Percentiles rank a stretch among this genome's conserved stretches.
phyloP scores from a whole-genome alignment of 805 yeast genomes.

The Lipomyces yamadae region DNA sequence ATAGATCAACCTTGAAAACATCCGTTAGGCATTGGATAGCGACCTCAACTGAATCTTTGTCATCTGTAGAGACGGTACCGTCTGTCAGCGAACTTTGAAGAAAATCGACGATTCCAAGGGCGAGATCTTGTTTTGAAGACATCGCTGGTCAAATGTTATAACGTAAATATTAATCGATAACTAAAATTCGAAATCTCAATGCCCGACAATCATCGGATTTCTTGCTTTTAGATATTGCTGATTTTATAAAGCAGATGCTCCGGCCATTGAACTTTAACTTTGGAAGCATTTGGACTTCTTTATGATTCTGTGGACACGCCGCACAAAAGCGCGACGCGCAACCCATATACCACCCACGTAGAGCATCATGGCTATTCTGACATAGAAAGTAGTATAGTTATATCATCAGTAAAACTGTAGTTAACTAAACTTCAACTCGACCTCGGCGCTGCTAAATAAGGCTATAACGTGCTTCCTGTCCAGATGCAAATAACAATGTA shows the following conservation, averaged over 20 bases:
- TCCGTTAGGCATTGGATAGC: conserved; percentile 82
- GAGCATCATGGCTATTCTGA: too few relatives aligned
- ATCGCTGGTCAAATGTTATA: not conserved
- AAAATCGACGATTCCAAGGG: conserved; percentile 75
- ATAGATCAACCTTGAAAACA: conserved; percentile 70
- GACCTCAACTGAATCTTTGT: conserved; percentile 85
- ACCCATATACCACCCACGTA: not conserved
- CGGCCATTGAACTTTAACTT: not conserved
- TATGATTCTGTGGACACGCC: not conserved
- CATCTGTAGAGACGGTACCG: conserved; percentile 75
- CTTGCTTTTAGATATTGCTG: not conserved
- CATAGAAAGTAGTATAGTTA: too few relatives aligned
- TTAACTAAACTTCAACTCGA: too few relatives aligned
- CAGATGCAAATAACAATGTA: not conserved
- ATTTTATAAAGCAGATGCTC: too few relatives aligned
- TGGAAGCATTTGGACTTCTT: not conserved
- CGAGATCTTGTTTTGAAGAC: conserved; percentile 45
- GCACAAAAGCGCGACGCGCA: not conserved
- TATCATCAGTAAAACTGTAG: too few relatives aligned
- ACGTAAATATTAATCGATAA: not conserved
- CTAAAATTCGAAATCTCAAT: not conserved
- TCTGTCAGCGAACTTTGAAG: conserved; percentile 62
- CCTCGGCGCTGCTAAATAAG: too few relatives aligned
- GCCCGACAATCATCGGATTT: not conserved
- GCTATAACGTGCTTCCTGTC: not conserved